Percentiles rank a stretch among this genome's conserved stretches.
Evolutionary conservation across 2,329 filamentous ascomycete genomes (phyloP).

Genomic region (Zymoseptoria crescenta): DNA sequence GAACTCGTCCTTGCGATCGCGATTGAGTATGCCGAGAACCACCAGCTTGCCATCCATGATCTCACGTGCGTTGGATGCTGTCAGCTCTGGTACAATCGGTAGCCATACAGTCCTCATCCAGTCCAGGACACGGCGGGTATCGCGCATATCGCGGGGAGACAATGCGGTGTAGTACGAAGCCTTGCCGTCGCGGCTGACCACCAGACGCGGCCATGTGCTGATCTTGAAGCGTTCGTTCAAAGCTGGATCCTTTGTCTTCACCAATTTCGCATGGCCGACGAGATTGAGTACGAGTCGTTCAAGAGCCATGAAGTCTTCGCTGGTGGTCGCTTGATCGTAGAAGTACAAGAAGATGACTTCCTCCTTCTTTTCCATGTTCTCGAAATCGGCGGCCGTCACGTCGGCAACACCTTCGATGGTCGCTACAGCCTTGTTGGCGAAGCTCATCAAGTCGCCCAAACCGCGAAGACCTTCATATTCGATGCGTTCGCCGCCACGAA

Average conservation of each 20-base stretch:
- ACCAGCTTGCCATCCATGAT: slow-evolving; percentile 94
- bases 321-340: slow-evolving; percentile 90
- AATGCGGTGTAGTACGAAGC: slow-evolving; percentile 85
- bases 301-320: slow-evolving; percentile 82
- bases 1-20: slow-evolving; percentile 73
- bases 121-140: slow-evolving; percentile 66
- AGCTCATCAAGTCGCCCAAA: slow-evolving; percentile 79
- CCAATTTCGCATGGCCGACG: slow-evolving; percentile 83
- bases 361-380: slow-evolving; percentile 80
- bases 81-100: slow-evolving; percentile 89
- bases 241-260: slow-evolving; percentile 75
- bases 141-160: slow-evolving; percentile 85
- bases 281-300: slow-evolving; percentile 80
- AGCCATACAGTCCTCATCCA: slow-evolving; percentile 99
- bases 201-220: slow-evolving; percentile 86
- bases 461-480: slow-evolving; percentile 91
- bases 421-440: slow-evolving; percentile 77
- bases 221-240: slow-evolving; percentile 85
- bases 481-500: slow-evolving; percentile 81
- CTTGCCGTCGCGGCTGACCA: slow-evolving; percentile 82
- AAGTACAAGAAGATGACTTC: slow-evolving; percentile 97
- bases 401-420: slow-evolving; percentile 69
- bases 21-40: slow-evolving; percentile 81
- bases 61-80: slow-evolving; percentile 80
- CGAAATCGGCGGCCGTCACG: slow-evolving; percentile 68